Percentiles rank a stretch among this genome's conserved stretches.
Evolutionary conservation across 2,329 filamentous ascomycete species (phyloP).

Genomic region (Pleomassaria siparia): DNA sequence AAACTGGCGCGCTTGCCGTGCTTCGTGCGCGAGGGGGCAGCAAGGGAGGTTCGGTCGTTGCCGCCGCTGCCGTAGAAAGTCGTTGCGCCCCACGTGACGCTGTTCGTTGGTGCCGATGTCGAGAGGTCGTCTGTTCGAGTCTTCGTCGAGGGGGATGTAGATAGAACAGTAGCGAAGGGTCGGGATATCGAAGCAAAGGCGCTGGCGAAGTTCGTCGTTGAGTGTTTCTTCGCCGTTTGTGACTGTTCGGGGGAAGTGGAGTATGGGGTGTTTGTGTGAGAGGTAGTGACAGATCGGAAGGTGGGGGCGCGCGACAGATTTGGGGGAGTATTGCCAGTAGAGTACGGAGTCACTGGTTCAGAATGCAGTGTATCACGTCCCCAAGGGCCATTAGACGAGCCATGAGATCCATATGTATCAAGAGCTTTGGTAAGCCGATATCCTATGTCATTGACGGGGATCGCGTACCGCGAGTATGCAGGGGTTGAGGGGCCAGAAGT

Average conservation of each 20-base stretch:
- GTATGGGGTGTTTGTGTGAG: conserved; percentile 44
- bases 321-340: conserved; percentile 56
- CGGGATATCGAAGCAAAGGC: conserved; percentile 44
- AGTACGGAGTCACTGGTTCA: conserved; percentile 54
- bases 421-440: conserved; percentile 33
- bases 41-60: conserved; percentile 31
- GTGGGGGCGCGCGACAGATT: conserved; percentile 44
- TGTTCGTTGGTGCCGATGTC: conserved; percentile 44
- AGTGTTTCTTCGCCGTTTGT: conserved; percentile 35
- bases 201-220: conserved; percentile 42
- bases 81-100: conserved; percentile 51
- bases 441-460: conserved; percentile 31
- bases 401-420: conserved; percentile 50
- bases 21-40: conserved; percentile 34
- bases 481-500: conserved; percentile 37
- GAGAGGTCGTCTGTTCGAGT: conserved; percentile 41
- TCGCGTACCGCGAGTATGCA: conserved; percentile 33
- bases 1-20: conserved; percentile 44
- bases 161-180: conserved; percentile 42
- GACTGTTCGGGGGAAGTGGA: conserved; percentile 46
- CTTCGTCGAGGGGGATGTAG: conserved; percentile 42
- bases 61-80: conserved; percentile 42
- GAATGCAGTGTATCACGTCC: conserved; percentile 43
- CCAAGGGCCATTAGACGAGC: conserved; percentile 55
- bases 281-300: conserved; percentile 32